These are phyloP conservation scores for Delitschia confertaspora DNA, from an alignment of 495 filamentous ascomycete genomes.

Conservation along the genomic window DNA sequence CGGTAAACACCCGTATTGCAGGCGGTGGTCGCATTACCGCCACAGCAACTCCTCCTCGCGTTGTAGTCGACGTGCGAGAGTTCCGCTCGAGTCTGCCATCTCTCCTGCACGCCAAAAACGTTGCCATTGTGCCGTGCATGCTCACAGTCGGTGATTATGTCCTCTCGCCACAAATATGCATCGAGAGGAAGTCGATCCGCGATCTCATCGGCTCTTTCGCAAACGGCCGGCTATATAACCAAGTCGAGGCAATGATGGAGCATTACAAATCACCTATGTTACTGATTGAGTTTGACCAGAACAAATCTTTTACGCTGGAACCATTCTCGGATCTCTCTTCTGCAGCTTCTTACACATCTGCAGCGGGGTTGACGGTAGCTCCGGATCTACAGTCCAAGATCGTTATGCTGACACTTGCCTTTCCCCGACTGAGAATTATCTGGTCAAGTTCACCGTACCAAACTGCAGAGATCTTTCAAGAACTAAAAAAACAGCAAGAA, in stretches of 20 bases:
- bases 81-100: slow-evolving; percentile 90
- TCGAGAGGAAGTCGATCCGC: slow-evolving; percentile 87
- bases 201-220: slow-evolving; percentile 87
- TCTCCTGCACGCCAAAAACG: slow-evolving; percentile 75
- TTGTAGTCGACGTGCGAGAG: slow-evolving; percentile 92
- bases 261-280: slow-evolving; percentile 89
- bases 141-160: slow-evolving; percentile 97
- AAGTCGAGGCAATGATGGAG: slow-evolving; percentile 87
- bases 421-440: slow-evolving; percentile 79
- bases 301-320: slow-evolving; percentile 94
- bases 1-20: slow-evolving; percentile 92
- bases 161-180: slow-evolving; percentile 76
- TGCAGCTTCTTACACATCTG: slow-evolving; percentile 47
- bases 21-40: slow-evolving; percentile 83
- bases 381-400: slow-evolving; percentile 81
- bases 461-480: slow-evolving; percentile 92
- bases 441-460: slow-evolving; percentile 93
- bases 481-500: slow-evolving; percentile 75
- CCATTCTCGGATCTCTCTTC: slow-evolving; percentile 75
- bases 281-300: slow-evolving; percentile 94
- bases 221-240: slow-evolving; percentile 83
- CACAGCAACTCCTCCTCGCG: slow-evolving; percentile 81
- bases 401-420: slow-evolving; percentile 85
- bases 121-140: slow-evolving; percentile 84
- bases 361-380: slow-evolving; percentile 42